A percentile compares a stretch with the other conserved stretches of the same genome.
phyloP scores from a whole-genome alignment of 2,329 filamentous ascomycete genomes.

The Periconia digitata region DNA sequence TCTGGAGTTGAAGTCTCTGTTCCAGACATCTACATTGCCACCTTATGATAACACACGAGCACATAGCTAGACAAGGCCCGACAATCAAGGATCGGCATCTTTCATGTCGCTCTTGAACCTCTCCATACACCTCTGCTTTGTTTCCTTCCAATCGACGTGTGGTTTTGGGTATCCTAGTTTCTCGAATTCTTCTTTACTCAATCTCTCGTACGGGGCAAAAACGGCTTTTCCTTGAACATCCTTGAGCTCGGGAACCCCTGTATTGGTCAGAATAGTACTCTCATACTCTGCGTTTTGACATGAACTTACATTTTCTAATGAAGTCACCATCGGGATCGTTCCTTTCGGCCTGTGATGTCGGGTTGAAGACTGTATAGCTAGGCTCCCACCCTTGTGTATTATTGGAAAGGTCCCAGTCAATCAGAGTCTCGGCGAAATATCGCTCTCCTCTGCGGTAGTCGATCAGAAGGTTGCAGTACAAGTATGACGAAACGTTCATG shows the following conservation, averaged over 20 bases:
- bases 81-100: slow-evolving; percentile 24
- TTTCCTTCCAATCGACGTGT: slow-evolving; percentile 50
- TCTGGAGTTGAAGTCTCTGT: background rate
- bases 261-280: background rate
- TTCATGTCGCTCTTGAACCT: slow-evolving; percentile 49
- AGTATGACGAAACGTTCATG: slow-evolving; percentile 53
- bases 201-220: slow-evolving; percentile 50
- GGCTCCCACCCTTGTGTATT: slow-evolving; percentile 58
- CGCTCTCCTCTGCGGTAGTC: slow-evolving; percentile 54
- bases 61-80: background rate
- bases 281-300: no score
- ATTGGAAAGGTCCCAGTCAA: slow-evolving; percentile 53
- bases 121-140: slow-evolving; percentile 45
- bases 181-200: slow-evolving; percentile 52
- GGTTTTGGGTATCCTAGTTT: slow-evolving; percentile 50
- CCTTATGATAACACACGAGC: background rate
- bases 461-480: slow-evolving; percentile 53
- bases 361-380: slow-evolving; percentile 53
- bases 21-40: background rate
- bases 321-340: slow-evolving; percentile 43
- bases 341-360: slow-evolving; percentile 41
- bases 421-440: slow-evolving; percentile 54
- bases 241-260: slow-evolving; percentile 41
- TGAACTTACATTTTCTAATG: slow-evolving; percentile 35
- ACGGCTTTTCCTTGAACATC: slow-evolving; percentile 51